Evolutionary conservation across 75 land plant species (phyloP).

Genomic region (Sequoia sempervirens): DNA sequence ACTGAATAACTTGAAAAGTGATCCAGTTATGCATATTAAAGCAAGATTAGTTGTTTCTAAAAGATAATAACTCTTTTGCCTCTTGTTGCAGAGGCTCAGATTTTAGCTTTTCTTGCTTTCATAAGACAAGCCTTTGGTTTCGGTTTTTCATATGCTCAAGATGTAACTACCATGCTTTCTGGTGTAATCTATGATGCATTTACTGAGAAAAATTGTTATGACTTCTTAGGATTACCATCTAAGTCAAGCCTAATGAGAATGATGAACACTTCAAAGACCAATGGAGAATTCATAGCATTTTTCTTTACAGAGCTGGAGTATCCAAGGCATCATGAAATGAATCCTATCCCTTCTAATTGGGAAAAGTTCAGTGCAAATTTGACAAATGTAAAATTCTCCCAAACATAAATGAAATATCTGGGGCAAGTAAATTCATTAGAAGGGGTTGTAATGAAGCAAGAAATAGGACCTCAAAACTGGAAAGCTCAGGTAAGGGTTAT

Average conservation of each 20-base stretch:
- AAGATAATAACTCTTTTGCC: background rate
- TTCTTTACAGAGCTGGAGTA: background rate
- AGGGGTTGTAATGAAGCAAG: background rate
- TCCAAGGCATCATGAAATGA: background rate
- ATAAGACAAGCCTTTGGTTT: background rate
- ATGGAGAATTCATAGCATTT: background rate
- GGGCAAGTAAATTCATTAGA: background rate
- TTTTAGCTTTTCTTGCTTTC: background rate
- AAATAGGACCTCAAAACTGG: background rate
- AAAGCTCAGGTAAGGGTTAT: too few species aligned
- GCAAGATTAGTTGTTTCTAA: background rate
- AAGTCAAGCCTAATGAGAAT: background rate
- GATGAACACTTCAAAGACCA: background rate
- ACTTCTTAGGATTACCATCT: background rate
- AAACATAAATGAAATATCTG: background rate
- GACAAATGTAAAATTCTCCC: background rate
- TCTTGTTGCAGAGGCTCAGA: background rate
- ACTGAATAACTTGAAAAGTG: background rate
- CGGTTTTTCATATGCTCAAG: background rate
- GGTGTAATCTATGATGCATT: background rate
- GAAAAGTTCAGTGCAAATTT: background rate
- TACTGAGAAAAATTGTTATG: background rate
- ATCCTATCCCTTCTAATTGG: background rate
- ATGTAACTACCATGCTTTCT: background rate
- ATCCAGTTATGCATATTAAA: background rate